Conservation (phyloP, 177 flowering plant genomes). For the Vitis hybrid region DNA sequence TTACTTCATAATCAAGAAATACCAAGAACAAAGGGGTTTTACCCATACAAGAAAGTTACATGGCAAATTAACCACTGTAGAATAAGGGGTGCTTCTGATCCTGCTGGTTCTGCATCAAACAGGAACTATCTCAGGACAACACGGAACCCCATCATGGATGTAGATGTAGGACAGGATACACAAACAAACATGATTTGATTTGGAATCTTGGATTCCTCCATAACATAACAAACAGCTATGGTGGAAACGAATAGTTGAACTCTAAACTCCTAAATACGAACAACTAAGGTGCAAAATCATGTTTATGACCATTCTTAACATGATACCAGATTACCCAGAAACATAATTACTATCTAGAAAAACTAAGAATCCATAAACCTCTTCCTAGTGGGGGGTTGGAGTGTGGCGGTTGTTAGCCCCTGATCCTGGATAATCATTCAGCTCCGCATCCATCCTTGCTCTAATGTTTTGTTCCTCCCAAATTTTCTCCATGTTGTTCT, state of each 20-base stretch:
- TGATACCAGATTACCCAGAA: neutral
- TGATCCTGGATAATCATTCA: slow-evolving; percentile 66
- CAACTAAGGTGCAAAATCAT: neutral
- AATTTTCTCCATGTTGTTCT: slow-evolving; percentile 23
- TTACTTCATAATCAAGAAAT: too few species aligned
- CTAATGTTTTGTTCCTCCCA: slow-evolving; percentile 12
- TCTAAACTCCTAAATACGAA: neutral
- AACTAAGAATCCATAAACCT: slow-evolving; percentile 26
- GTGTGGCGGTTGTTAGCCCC: slow-evolving; percentile 76
- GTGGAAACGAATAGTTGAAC: neutral
- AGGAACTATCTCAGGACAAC: too few species aligned
- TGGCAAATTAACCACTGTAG: neutral
- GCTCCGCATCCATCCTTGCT: slow-evolving; percentile 48
- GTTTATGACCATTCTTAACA: neutral
- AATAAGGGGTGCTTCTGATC: too few species aligned
- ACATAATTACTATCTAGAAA: slow-evolving; percentile 5
- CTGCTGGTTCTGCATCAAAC: too few species aligned
- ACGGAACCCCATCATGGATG: neutral
- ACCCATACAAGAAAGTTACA: neutral
- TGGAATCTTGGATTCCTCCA: neutral
- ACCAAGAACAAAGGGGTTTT: neutral
- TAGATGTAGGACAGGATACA: neutral
- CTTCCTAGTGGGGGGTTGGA: slow-evolving; percentile 44
- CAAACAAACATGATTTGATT: neutral
- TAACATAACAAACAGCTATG: neutral